These are phyloP conservation scores for Begonia loranthoides DNA, from an alignment of 306 rosid species.

Conservation along the genomic window DNA sequence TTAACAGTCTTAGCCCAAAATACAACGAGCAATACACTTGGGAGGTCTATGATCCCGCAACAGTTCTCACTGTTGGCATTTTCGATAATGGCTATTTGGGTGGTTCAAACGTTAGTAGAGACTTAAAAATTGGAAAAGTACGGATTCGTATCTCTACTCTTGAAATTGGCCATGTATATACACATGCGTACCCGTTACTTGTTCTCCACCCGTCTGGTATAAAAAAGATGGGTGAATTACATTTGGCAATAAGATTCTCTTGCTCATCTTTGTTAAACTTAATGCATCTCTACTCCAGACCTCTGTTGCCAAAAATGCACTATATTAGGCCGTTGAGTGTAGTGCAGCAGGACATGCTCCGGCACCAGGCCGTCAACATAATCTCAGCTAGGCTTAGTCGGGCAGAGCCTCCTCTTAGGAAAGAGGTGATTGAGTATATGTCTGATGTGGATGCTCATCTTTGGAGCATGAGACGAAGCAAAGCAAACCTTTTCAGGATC, in stretches of 20 bases:
- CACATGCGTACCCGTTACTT: conserved; percentile 62
- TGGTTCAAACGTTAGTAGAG: conserved; percentile 36
- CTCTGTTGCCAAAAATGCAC: conserved; percentile 91
- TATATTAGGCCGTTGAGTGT: conserved; percentile 53
- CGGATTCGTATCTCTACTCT: conserved; percentile 83
- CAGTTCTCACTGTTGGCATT: conserved; percentile 81
- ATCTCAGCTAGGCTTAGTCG: conserved; percentile 68
- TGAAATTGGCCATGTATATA: conserved; percentile 65
- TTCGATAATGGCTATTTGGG: conserved; percentile 54
- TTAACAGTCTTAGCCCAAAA: conserved; percentile 46
- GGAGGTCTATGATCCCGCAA: conserved; percentile 84
- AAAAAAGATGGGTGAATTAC: conserved; percentile 83
- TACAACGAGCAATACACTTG: conserved; percentile 92
- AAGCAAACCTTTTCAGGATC: conserved; percentile 76
- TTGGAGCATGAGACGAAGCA: conserved; percentile 96
- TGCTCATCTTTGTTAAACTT: conserved; percentile 44
- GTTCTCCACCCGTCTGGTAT: conserved; percentile 69
- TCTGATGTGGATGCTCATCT: conserved; percentile 74
- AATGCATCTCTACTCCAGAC: conserved; percentile 52
- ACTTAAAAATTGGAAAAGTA: conserved; percentile 63
- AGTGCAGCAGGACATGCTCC: conserved; percentile 61
- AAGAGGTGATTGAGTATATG: conserved; percentile 74
- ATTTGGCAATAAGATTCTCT: conserved; percentile 77
- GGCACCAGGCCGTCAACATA: conserved; percentile 49
- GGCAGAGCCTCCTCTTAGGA: conserved; percentile 79